A percentile compares a stretch with the other conserved stretches of the same genome.
phyloP scores from a whole-genome alignment of 2,329 filamentous ascomycete genomes.

The Ceratocystis smalleyi region DNA sequence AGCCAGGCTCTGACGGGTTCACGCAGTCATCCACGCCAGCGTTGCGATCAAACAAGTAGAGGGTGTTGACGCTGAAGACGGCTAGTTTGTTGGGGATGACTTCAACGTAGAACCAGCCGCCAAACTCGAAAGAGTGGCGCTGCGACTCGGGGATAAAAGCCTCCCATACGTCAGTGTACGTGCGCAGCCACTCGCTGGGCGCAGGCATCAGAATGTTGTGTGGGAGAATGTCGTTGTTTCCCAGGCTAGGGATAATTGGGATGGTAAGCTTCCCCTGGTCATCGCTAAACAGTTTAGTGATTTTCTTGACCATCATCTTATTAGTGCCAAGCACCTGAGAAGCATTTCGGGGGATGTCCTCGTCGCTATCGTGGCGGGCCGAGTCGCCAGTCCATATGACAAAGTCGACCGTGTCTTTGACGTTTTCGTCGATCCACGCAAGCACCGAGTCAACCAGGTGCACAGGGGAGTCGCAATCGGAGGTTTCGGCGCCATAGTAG shows the following conservation, averaged over 20 bases:
- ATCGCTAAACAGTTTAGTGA: conserved; percentile 55
- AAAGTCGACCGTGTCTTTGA: conserved; percentile 71
- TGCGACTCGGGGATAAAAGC: conserved; percentile 85
- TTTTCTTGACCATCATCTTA: conserved; percentile 56
- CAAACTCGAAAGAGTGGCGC: conserved; percentile 75
- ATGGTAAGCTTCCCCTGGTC: conserved; percentile 44
- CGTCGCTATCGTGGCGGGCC: conserved; percentile 77
- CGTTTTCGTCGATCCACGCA: conserved; percentile 65
- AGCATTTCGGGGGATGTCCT: conserved; percentile 57
- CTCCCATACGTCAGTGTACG: conserved; percentile 65
- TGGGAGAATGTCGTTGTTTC: conserved; percentile 94
- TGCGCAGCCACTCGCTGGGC: conserved; percentile 71
- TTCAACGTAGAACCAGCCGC: conserved; percentile 89
- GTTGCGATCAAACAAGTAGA: conserved; percentile 92
- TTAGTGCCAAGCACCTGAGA: conserved; percentile 69
- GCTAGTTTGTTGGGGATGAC: conserved; percentile 74
- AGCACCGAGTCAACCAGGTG: conserved; percentile 77
- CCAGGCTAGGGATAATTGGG: conserved; percentile 77
- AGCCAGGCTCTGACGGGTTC: conserved; percentile 66
- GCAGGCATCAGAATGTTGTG: conserved; percentile 84
- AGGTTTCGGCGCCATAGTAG: conserved; percentile 67
- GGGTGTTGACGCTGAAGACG: conserved; percentile 86
- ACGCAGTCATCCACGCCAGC: conserved; percentile 84
- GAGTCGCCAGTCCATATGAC: conserved; percentile 88
- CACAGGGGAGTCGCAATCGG: conserved; percentile 74